Percentiles rank a stretch among this genome's conserved stretches.
Conservation (phyloP, 2,329 filamentous ascomycete species). For the Pseudogymnoascus sp. region DNA sequence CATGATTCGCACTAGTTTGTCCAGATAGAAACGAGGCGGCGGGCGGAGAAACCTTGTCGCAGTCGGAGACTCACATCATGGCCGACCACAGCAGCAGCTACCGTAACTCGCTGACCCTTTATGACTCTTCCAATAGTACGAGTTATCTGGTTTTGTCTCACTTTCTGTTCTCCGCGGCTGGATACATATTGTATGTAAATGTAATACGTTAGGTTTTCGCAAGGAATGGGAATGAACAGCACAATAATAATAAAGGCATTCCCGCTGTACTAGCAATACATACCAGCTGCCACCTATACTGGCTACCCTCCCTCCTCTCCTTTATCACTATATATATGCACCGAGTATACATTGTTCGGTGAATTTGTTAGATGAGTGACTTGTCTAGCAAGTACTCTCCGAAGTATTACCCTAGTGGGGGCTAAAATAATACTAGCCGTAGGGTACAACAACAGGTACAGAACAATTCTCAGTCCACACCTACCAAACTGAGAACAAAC, state of each 20-base stretch:
- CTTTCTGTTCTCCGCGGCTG: not conserved
- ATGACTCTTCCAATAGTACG: not conserved
- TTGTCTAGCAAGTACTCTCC: not conserved
- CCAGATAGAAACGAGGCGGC: not conserved
- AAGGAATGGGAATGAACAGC: not conserved
- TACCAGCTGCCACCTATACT: not conserved
- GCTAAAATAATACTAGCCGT: not conserved
- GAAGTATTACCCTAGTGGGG: not conserved
- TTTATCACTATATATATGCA: not conserved
- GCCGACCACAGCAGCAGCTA: not conserved
- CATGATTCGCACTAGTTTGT: conserved; percentile 2
- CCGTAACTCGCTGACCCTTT: not conserved
- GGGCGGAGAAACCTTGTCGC: not conserved
- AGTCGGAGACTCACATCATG: not conserved
- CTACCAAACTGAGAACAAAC: not conserved
- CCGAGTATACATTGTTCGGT: not conserved
- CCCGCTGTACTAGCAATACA: not conserved
- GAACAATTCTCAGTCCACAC: not conserved
- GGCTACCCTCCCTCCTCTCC: not conserved
- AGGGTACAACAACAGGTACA: conserved; percentile 5
- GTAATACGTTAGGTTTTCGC: not conserved
- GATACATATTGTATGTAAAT: not conserved
- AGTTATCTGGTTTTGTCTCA: not conserved
- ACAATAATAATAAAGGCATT: not conserved
- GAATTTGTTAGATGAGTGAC: not conserved